These are phyloP conservation scores for Leishmania aethiopica DNA, from an alignment of 208 protist species.

Conservation along the genomic window DNA sequence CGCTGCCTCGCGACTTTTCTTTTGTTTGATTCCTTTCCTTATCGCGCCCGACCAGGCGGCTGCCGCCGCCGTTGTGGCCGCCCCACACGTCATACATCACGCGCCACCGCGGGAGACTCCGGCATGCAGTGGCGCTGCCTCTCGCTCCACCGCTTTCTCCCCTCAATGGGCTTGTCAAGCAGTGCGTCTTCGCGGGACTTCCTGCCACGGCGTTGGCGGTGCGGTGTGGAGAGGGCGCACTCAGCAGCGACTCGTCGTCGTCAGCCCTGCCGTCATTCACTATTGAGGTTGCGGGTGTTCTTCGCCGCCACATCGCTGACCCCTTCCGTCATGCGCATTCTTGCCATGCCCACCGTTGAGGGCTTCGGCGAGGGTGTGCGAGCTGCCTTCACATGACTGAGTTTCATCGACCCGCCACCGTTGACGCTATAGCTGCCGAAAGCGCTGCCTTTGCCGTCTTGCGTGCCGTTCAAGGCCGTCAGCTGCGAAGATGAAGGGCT, in stretches of 20 bases:
- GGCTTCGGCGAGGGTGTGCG: not conserved
- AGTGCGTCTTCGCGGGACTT: not conserved
- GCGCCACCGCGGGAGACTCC: not conserved
- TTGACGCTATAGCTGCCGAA: not conserved
- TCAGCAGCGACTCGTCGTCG: not conserved
- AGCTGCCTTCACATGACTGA: not conserved
- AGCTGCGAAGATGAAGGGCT: not conserved
- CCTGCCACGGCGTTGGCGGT: not conserved
- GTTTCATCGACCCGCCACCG: not conserved
- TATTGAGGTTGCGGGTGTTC: not conserved
- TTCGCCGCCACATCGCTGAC: not conserved
- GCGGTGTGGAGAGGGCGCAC: not conserved
- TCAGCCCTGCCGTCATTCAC: not conserved
- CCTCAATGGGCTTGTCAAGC: too few relatives aligned
- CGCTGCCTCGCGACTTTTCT: not conserved
- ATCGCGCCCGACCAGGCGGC: not conserved
- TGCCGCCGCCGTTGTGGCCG: not conserved
- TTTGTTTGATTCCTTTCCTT: not conserved
- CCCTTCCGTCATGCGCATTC: not conserved
- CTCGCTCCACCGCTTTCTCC: too few relatives aligned
- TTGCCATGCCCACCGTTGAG: not conserved
- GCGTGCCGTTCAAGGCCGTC: not conserved
- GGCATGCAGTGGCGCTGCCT: not conserved
- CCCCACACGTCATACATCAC: not conserved
- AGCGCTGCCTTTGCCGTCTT: constrained; percentile 1